Base-by-base conservation (phyloP, 805 yeast species). In the Diddensiella caesifluorescens region DNA sequence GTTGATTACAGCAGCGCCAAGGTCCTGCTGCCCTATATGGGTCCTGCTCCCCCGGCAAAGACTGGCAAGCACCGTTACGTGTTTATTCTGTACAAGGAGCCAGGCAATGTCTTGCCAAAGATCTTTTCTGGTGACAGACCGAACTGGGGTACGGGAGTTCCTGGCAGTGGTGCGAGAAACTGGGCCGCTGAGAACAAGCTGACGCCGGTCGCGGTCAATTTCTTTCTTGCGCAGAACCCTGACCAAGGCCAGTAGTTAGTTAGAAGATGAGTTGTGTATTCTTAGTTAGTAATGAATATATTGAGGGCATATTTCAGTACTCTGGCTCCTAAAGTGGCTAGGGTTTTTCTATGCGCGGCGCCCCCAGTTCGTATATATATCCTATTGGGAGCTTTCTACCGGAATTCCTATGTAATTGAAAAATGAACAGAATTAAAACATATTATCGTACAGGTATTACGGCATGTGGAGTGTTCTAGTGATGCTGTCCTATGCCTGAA, bases 51-150 rank as follows among this genome's bases (percentile, higher is more conserved):
- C n/a, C 96, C 96, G 29, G 73, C 74, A 36, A 79, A 78, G 42
- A 83, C 95, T 0, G 90, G 94, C 10, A 75, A 80, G 56, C 97
- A 89, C 67, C 78, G 96, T 50, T 89, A 89, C 60, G 86, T 84
- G 15, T 84, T 83, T 54, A 53, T 86, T 42, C 64, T 89, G 47
- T 86, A 70, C 62, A 82, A 80, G 63, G 94, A 79, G 59, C 23
- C 64, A 54, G 49, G 45, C 9, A 50, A 57, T 35, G 48, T 41
- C 32, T 16, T 60, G 46, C 32, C 67, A 59, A 26, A 65, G 29
- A 47, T 52, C 2, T 51, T 70, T 37, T 68, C 78, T 19, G 44
- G 58, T 19, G 80, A 71, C 55, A 71, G 94, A 56, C 79, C 83
- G 26, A 77, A 66, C 53, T 88, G 95, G 95, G 95, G 96, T 12